Conservation (phyloP, 257 asterid genomes). For the Petrea volubilis region DNA sequence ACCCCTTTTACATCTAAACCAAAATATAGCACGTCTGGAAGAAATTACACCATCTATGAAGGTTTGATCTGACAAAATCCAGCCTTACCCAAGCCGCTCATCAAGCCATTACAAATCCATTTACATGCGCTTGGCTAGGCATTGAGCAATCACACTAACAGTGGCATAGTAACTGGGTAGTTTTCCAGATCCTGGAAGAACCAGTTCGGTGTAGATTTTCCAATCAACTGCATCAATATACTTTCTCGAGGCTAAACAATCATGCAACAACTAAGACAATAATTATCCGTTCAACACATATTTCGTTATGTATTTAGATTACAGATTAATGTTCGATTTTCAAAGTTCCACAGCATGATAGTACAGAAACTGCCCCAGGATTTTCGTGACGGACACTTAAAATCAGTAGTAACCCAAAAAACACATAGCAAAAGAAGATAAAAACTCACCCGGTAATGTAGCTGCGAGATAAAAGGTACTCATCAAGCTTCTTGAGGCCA, state of each 20-base stretch:
- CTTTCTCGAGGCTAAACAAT: not conserved
- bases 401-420: not conserved
- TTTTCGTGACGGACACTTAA: not conserved
- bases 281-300: not conserved
- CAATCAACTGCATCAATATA: not conserved
- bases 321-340: not conserved
- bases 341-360: not conserved
- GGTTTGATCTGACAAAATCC: not conserved
- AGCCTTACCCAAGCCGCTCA: not conserved
- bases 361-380: not conserved
- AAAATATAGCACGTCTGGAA: not conserved
- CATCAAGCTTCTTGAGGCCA: constrained; percentile 91
- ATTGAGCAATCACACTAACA: not conserved
- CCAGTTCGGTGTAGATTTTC: not conserved
- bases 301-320: not conserved
- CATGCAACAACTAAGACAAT: not conserved
- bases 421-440: not conserved
- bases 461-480: constrained; percentile 78
- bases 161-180: not conserved
- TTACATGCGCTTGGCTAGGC: no score
- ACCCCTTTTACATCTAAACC: not conserved
- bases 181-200: not conserved
- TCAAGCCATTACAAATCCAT: not conserved
- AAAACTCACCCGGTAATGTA: constrained; percentile 77
- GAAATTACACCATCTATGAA: not conserved